phyloP scores from a whole-genome alignment of 2,329 filamentous ascomycete genomes.

The Cercospora zeina region DNA sequence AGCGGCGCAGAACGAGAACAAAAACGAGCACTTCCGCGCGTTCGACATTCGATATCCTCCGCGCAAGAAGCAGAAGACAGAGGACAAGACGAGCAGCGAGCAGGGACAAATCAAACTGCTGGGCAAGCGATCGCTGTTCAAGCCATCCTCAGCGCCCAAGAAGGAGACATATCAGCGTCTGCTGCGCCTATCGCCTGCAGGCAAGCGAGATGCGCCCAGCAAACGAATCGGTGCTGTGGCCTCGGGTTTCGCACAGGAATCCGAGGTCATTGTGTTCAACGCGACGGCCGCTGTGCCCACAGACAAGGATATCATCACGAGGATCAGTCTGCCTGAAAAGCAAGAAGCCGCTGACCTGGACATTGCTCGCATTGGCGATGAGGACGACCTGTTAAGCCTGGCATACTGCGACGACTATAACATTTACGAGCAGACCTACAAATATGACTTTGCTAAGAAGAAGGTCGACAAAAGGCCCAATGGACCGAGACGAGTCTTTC shows the following conservation, averaged over 20 bases:
- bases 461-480: conserved; percentile 43
- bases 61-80: conserved; percentile 45
- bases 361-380: conserved; percentile 62
- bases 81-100: conserved; percentile 40
- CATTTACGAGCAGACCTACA: conserved; percentile 66
- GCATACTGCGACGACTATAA: conserved; percentile 77
- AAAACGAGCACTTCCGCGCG: conserved; percentile 80
- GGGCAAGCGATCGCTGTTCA: conserved; percentile 56
- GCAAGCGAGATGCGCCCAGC: conserved; percentile 51
- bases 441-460: conserved; percentile 50
- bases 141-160: conserved; percentile 45
- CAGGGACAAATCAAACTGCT: conserved; percentile 47
- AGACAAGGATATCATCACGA: conserved; percentile 54
- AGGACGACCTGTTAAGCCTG: conserved; percentile 66
- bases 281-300: conserved; percentile 58
- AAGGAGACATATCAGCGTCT: conserved; percentile 63
- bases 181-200: conserved; percentile 58
- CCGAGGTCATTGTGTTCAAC: conserved; percentile 80
- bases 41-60: conserved; percentile 64
- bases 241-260: conserved; percentile 69
- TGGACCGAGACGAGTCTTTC: conserved; percentile 48
- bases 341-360: conserved; percentile 70
- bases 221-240: conserved; percentile 74
- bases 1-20: conserved; percentile 68
- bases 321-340: conserved; percentile 53